Evolutionary conservation across 306 rosid genomes (phyloP).

Genomic region (Cicer cuneatum): DNA sequence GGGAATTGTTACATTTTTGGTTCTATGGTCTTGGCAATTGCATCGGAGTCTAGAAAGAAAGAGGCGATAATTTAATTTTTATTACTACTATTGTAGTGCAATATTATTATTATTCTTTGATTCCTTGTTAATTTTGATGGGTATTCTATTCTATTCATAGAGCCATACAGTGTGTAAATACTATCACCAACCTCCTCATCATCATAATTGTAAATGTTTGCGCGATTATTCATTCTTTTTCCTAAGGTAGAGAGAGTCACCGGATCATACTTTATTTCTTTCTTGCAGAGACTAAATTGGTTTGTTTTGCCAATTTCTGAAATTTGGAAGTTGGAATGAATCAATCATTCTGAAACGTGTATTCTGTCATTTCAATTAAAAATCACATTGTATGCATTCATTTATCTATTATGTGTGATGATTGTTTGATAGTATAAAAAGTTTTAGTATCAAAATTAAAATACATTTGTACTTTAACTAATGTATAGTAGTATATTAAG

Average conservation of each 20-base stretch:
- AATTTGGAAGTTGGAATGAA: slow-evolving; percentile 34
- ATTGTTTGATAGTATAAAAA: no score
- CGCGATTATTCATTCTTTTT: slow-evolving; percentile 45
- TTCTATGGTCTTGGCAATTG: slow-evolving; percentile 82
- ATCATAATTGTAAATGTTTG: slow-evolving; percentile 66
- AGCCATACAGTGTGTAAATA: slow-evolving; percentile 72
- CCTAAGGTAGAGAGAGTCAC: slow-evolving; percentile 37
- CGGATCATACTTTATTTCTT: slow-evolving; percentile 53
- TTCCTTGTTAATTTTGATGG: slow-evolving; percentile 62
- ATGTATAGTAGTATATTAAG: no score
- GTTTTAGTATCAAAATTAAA: no score
- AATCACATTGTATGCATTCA: background rate
- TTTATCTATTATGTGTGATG: background rate
- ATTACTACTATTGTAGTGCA: slow-evolving; percentile 32
- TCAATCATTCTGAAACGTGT: slow-evolving; percentile 42
- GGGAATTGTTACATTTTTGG: slow-evolving; percentile 58
- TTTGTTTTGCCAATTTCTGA: slow-evolving; percentile 45
- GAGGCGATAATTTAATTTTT: slow-evolving; percentile 59
- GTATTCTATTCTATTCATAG: slow-evolving; percentile 37
- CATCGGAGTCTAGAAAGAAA: slow-evolving; percentile 71
- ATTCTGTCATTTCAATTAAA: slow-evolving; percentile 30
- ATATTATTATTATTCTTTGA: slow-evolving; percentile 66
- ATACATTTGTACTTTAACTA: no score
- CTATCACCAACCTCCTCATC: slow-evolving; percentile 48
- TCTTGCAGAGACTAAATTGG: slow-evolving; percentile 52